These are phyloP conservation scores for Pseudogymnoascus sp. DNA, from an alignment of 2,329 filamentous ascomycete species.

Conservation along the genomic window DNA sequence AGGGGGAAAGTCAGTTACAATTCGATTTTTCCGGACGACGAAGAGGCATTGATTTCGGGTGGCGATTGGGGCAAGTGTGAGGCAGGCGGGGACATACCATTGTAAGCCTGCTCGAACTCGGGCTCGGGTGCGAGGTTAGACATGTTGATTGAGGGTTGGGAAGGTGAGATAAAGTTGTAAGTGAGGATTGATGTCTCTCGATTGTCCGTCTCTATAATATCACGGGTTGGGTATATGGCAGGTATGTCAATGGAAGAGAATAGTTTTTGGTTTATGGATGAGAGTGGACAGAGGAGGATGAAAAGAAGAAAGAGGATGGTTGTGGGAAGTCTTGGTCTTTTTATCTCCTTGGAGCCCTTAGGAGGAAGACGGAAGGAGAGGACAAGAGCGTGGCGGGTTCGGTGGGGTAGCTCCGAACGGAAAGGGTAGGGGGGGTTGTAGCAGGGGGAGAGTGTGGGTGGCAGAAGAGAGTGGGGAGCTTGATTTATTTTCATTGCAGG, in stretches of 20 bases:
- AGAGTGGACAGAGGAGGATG: background rate
- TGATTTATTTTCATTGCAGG: conserved; percentile 4
- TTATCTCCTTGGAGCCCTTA: background rate
- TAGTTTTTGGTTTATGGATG: conserved; percentile 1
- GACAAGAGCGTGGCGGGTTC: background rate
- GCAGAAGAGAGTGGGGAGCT: conserved; percentile 5
- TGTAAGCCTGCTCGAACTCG: conserved; percentile 98
- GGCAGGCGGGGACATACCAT: conserved; percentile 49
- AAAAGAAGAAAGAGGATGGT: background rate
- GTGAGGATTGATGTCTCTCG: background rate
- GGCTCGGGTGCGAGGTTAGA: conserved; percentile 81
- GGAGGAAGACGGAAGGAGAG: conserved; percentile 3
- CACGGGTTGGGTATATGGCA: background rate
- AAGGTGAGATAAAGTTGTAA: background rate
- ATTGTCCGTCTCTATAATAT: conserved; percentile 6
- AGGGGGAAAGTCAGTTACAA: background rate
- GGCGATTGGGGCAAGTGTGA: conserved; percentile 2
- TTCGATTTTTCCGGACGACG: background rate
- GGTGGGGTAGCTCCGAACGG: conserved; percentile 2
- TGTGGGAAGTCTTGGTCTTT: conserved; percentile 1
- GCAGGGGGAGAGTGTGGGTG: background rate
- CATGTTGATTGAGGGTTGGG: conserved; percentile 42
- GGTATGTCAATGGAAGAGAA: background rate
- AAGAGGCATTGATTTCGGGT: conserved; percentile 6
- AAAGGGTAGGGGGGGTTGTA: background rate